Evolutionary conservation across 1,139 yeast species (phyloP).

Genomic region (Eremothecium coryli): DNA sequence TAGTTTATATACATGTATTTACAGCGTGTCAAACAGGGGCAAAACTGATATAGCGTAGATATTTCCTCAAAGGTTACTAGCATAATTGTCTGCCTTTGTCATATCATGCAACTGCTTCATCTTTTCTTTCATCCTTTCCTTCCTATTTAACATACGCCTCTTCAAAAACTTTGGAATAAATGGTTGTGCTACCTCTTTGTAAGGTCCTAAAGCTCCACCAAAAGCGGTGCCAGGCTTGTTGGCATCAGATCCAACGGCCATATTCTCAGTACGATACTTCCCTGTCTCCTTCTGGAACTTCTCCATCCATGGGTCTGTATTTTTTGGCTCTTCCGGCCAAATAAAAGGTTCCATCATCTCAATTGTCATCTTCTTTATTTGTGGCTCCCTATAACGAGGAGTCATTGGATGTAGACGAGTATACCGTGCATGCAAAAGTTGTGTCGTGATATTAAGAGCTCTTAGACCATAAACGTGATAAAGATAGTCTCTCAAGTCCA

Average conservation of each 20-base stretch:
- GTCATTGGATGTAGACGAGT: conserved; percentile 50
- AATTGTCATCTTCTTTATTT: conserved; percentile 86
- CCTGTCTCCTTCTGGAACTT: conserved; percentile 34
- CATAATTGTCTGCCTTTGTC: conserved; percentile 7
- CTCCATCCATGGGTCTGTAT: conserved; percentile 33
- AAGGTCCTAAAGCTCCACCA: conserved; percentile 68
- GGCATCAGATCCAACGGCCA: conserved; percentile 56
- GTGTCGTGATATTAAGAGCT: conserved; percentile 80
- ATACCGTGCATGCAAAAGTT: conserved; percentile 67
- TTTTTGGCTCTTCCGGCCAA: conserved; percentile 69
- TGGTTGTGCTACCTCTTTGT: conserved; percentile 56
- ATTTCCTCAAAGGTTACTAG: no score
- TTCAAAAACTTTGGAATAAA: conserved; percentile 51
- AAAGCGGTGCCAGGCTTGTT: conserved; percentile 62
- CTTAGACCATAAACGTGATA: conserved; percentile 82
- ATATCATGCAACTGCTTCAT: conserved; percentile 14
- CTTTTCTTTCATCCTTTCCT: conserved; percentile 19
- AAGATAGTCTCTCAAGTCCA: conserved; percentile 84
- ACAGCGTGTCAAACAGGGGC: no score
- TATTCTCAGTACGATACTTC: conserved; percentile 37
- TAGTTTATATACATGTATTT: no score
- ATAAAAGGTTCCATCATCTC: conserved; percentile 89
- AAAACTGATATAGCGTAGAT: no score
- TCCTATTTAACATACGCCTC: conserved; percentile 37
- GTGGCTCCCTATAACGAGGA: conserved; percentile 71